Base-by-base conservation (phyloP, 1,139 yeast species). In the Candida pseudocylindracea region DNA sequence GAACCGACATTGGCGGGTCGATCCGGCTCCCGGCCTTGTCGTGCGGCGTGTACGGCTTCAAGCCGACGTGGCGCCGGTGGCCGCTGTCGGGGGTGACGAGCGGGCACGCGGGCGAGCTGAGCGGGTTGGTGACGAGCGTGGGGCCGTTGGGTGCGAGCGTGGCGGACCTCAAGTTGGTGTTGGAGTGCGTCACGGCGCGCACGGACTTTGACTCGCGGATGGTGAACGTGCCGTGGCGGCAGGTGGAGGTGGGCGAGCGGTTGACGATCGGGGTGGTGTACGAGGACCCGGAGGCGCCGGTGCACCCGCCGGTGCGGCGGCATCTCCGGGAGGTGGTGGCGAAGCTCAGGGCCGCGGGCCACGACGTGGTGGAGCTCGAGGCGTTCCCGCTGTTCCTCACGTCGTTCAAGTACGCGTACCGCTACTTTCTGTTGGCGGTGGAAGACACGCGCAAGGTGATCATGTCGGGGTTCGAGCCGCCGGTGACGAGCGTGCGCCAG, bases 1-100 rank as follows among this genome's bases (percentile, higher is more conserved):
- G 49, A 1, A 41, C 46, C 28, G 74, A 67, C 39, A 68, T 68
- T 36, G 74, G 72, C 3, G 74, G 74, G 7, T 60, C 69, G 12
- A 63, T 67, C 30, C 54, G 74, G 28, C 52, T 65, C 28, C 60
- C 60, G 5, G 55, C 58, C 12, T 62, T 51, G 31, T 66, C 60
- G 43, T 53, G 57, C 30, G 68, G 67, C 31, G 47, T 61, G 36
- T 67, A 57, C 45, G 49, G 66, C 10, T 41, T 67, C 34, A 57
- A 56, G 36, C 64, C 69, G 15, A 55, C 68, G 1, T 51, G 56
- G 31, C 66, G 65, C 20, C 50, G 73, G 35, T 49, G 69, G 24
- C 69, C 79, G 2, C 61, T 63, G 35, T 51, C 57, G 40, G 57
- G 60, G 33, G 53, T 57, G 12, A 54, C 67, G 31, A 65, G 74